Base-by-base conservation (phyloP, 225 moss, liverwort and hornwort species). In the Neckera pumila region DNA sequence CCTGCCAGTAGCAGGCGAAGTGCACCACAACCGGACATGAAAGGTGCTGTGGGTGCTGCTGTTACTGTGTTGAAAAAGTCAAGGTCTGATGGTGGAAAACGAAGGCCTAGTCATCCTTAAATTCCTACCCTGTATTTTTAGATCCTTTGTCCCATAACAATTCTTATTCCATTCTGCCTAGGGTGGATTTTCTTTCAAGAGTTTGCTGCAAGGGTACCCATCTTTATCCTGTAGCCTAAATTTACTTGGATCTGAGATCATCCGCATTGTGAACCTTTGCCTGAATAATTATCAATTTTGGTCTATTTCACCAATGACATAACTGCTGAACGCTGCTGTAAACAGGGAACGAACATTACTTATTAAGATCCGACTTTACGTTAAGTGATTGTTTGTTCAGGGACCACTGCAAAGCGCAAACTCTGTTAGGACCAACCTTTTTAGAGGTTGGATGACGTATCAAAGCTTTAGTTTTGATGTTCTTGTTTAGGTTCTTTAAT, bases 81-180 rank as follows among this genome's bases (percentile, higher is more conserved):
- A 12, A 90, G 94, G 89, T 93, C 94, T 18, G 94, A 93, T 81
- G 93, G 94, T 58, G 94, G 94, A 79, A 94, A 94, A 84, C 94
- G 94, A 89, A 93, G 94, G 92, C 94, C 94, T 80, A 94, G 88
- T 89, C 93, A 93, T 80, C 93, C 82, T 86, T 94, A 84, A 90
- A 81, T 82, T 63, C 69, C 75, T 88, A 26, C 83, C 86, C 54
- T 92, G 92, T 94, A 92, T 91, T 91, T 92, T 88, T 86, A 90
- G 86, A 74, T 66, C 88, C 28, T 88, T 88, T 86, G 86, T 86
- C 75, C 77, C 86, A 90, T 91, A 91, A 80, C 91, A 89, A 90
- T 91, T 91, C 90, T 91, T 93, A 90, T 88, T 93, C 76, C 90
- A 81, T 83, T 89, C 81, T 80, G 86, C 70, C 90, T 59, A 33